Base-by-base conservation (phyloP, 352 stramenopile genomes). In the Globisporangium heterothallicum region DNA sequence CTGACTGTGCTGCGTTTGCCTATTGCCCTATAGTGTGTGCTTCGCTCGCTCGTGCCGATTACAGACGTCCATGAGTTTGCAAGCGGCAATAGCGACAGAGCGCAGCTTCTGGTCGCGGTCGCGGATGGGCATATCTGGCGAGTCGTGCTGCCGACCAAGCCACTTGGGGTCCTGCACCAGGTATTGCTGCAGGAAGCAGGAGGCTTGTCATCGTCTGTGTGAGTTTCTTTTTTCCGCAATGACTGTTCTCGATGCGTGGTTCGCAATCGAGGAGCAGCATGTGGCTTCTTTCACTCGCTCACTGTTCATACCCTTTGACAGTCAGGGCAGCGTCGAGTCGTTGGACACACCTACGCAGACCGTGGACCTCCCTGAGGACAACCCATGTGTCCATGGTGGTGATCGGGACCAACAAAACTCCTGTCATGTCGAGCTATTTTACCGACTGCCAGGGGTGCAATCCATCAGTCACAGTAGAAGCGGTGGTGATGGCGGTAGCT, bases 111-210 rank as follows among this genome's bases (percentile, higher is more conserved):
- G 6, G 52, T 87, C 7, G 57, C 70, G 1, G 52, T 53, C 1
- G 58, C 46, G 16, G 68, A 79, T 38, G 78, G 78, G 13, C 61
- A 56, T 14, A 36, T 88, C 34, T 88, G 75, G 73, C 27, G 76
- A 6, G 71, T 81, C 38, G 72, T 53, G n/a, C 47, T 81, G 8
- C 59, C 72, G 1, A 27, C 14, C 19, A 35, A 49, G 26, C 30
- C 29, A 2, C 21, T 49, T 9, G 32, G 41, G 6, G 53, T 27
- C 13, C 34, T 57, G 32, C 46, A 58, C 18, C 54, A 56, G 32
- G 4, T 38, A 9, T 42, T 53, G 24, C 7, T 65, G 42, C 27
- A 58, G 3, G 44, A 63, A 29, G 41, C 24, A 46, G 22, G 5
- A 13, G 41, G 22, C 41, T 12, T n/a, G 12, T 29, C 8, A 4